A percentile compares a stretch with the other conserved stretches of the same genome.
phyloP scores from a whole-genome alignment of 192 early-diverging fungal species.

The Coemansia sp. region DNA sequence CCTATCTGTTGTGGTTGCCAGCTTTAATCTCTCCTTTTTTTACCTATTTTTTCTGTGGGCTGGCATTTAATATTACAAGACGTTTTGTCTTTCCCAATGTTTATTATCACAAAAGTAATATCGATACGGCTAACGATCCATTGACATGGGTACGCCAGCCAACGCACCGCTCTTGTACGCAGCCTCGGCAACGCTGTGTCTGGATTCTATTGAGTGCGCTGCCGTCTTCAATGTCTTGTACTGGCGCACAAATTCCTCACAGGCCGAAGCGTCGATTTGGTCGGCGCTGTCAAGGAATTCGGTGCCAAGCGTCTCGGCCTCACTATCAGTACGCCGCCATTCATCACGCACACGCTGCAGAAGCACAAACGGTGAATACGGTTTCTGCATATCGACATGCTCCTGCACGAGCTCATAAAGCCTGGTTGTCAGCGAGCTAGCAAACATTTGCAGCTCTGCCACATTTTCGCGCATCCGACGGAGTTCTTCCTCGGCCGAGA shows the following conservation, averaged over 20 bases:
- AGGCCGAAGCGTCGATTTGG: slow-evolving; percentile 19
- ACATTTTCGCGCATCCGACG: slow-evolving; percentile 49
- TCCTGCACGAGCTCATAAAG: slow-evolving; percentile 55
- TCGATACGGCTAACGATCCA: slow-evolving; percentile 32
- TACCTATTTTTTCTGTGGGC: too few relatives aligned
- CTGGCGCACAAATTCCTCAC: slow-evolving; percentile 53
- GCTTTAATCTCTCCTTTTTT: too few relatives aligned
- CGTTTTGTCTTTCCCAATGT: too few relatives aligned
- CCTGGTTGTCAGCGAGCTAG: slow-evolving; percentile 48
- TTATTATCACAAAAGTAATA: too few relatives aligned
- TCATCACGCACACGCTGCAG: slow-evolving; percentile 24
- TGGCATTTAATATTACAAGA: too few relatives aligned
- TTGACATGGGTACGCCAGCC: slow-evolving; percentile 39
- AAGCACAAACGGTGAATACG: slow-evolving; percentile 44
- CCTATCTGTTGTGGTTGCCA: too few relatives aligned
- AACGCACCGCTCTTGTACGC: slow-evolving; percentile 44
- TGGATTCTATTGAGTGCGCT: slow-evolving; percentile 35
- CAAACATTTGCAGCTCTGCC: slow-evolving; percentile 53
- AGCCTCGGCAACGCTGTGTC: slow-evolving; percentile 27
- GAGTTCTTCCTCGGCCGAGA: slow-evolving; percentile 48
- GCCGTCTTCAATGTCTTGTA: slow-evolving; percentile 30
- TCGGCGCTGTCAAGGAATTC: slow-evolving; percentile 20
- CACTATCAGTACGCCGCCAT: slow-evolving; percentile 16
- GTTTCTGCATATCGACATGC: slow-evolving; percentile 51
- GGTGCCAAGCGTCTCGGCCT: slow-evolving; percentile 24